These are phyloP conservation scores for Penicillium subrubescens DNA, from an alignment of 495 filamentous ascomycete genomes.

Conservation along the genomic window DNA sequence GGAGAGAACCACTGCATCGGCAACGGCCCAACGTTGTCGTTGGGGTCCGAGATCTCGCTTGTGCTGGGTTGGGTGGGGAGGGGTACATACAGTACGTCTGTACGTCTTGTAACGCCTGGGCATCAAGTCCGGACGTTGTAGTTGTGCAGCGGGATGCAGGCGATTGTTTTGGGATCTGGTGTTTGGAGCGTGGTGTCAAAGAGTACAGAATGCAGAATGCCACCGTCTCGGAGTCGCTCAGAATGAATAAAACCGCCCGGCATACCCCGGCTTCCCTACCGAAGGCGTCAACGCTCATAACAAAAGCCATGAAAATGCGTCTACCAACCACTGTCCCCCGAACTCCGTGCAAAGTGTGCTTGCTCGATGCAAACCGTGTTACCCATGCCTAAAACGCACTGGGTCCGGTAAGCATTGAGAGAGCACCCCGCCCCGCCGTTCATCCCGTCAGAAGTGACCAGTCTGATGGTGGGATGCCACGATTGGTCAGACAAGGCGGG, in stretches of 20 bases:
- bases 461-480: constrained; percentile 16
- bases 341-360: background rate
- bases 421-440: constrained; percentile 28
- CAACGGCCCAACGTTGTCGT: constrained; percentile 5
- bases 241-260: background rate
- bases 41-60: background rate
- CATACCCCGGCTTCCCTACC: background rate
- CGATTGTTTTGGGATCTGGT: too few species aligned
- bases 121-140: background rate
- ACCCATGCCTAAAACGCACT: background rate
- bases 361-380: background rate
- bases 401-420: background rate
- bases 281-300: background rate
- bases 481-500: constrained; percentile 18
- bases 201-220: background rate
- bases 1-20: background rate
- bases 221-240: background rate
- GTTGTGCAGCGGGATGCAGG: background rate
- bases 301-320: background rate
- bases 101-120: background rate
- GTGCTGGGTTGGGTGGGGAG: background rate
- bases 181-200: background rate
- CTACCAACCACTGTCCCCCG: background rate
- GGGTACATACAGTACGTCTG: background rate
- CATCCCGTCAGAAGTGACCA: constrained; percentile 30